Percentiles rank a stretch among this genome's conserved stretches.
Conservation (phyloP, 108 stramenopile species). For the Pseudonitzschia multistriata region DNA sequence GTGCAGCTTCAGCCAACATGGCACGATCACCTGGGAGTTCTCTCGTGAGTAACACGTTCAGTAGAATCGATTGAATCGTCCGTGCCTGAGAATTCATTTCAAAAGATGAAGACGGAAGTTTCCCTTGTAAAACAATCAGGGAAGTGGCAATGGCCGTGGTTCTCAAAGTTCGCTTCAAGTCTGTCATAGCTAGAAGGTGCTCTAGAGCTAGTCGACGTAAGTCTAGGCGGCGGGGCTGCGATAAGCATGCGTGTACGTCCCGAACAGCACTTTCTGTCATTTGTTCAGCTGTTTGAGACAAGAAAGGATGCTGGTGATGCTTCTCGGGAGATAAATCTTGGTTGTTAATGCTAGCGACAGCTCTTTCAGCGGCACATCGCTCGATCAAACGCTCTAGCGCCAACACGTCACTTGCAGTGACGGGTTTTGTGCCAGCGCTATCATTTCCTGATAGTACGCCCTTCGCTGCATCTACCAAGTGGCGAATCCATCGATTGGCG, state of each 20-base stretch:
- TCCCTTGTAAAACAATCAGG: conserved; percentile 14
- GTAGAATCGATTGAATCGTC: conserved; percentile 19
- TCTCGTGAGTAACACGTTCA: conserved; percentile 16
- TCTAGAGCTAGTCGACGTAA: conserved; percentile 14
- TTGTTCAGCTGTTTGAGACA: conserved; percentile 6
- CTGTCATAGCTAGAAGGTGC: conserved; percentile 17
- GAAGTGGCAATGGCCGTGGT: conserved; percentile 6
- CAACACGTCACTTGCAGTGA: not conserved
- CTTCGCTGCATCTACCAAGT: conserved; percentile 16
- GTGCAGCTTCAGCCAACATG: not conserved
- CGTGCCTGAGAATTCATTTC: not conserved
- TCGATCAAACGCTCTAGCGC: conserved; percentile 5
- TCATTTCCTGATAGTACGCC: conserved; percentile 1
- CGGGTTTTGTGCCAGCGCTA: not conserved
- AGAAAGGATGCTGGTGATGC: not conserved
- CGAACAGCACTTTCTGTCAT: conserved; percentile 9
- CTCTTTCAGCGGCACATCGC: not conserved
- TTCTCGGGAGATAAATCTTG: not conserved
- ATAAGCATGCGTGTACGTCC: conserved; percentile 5
- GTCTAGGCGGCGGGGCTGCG: conserved; percentile 1
- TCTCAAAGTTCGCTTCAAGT: conserved; percentile 16
- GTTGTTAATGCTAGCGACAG: not conserved
- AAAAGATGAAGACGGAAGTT: not conserved
- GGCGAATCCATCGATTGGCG: conserved; percentile 1
- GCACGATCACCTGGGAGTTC: conserved; percentile 21